Percentiles rank a stretch among this genome's conserved stretches.
Evolutionary conservation across 306 rosid genomes (phyloP).

Genomic region (Lablab purpureus): DNA sequence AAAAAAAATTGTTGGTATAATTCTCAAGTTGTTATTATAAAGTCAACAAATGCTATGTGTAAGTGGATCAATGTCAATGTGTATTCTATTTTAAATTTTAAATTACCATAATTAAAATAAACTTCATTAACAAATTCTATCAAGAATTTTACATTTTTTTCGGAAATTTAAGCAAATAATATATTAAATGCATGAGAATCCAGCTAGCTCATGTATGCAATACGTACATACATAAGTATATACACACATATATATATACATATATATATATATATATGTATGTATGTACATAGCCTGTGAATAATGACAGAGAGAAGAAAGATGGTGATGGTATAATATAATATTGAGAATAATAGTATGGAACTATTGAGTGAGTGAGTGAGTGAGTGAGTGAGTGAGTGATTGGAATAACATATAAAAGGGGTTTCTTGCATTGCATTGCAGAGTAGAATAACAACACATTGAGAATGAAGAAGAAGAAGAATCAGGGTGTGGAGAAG

Average conservation of each 20-base stretch:
- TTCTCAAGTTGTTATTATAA: too few relatives aligned
- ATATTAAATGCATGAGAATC: background rate
- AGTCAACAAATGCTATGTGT: too few relatives aligned
- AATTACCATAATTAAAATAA: background rate
- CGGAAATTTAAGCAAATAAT: background rate
- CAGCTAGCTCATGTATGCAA: background rate
- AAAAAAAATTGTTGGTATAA: too few relatives aligned
- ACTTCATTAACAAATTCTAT: background rate
- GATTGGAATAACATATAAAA: background rate
- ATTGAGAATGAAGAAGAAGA: background rate
- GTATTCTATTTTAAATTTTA: too few relatives aligned
- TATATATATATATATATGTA: too few relatives aligned
- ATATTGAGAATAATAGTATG: background rate
- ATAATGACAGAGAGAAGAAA: slow-evolving; percentile 29
- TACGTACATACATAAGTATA: background rate
- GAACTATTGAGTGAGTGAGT: slow-evolving; percentile 1
- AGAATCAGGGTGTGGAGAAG: slow-evolving; percentile 17
- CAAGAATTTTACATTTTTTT: background rate
- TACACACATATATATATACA: too few relatives aligned
- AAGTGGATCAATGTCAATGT: too few relatives aligned
- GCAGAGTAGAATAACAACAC: slow-evolving; percentile 33
- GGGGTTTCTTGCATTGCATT: background rate
- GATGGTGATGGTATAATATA: background rate
- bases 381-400: slow-evolving; percentile 4
- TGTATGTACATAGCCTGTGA: background rate